Conservation (phyloP, 2,329 filamentous ascomycete species). For the Phoma sp. region DNA sequence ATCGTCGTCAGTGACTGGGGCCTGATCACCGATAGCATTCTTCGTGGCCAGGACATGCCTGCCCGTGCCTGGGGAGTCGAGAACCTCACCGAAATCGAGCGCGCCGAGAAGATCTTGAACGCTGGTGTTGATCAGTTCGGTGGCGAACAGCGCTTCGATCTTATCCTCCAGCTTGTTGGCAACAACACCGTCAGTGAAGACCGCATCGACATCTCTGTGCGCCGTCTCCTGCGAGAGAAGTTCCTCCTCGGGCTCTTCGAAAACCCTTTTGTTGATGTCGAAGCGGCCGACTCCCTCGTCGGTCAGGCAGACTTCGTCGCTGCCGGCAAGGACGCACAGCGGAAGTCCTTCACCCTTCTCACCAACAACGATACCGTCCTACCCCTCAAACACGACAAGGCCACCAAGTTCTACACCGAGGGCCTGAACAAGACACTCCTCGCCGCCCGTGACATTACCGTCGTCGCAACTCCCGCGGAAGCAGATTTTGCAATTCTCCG, state of each 20-base stretch:
- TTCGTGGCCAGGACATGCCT: slow-evolving; percentile 55
- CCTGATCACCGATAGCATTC: slow-evolving; percentile 55
- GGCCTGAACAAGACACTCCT: slow-evolving; percentile 45
- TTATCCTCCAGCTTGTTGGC: slow-evolving; percentile 56
- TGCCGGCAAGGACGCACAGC: slow-evolving; percentile 48
- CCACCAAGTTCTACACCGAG: slow-evolving; percentile 45
- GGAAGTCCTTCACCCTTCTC: slow-evolving; percentile 46
- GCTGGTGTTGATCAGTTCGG: slow-evolving; percentile 62
- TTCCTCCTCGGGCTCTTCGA: slow-evolving; percentile 61
- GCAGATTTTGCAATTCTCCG: slow-evolving; percentile 53
- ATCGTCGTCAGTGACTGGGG: slow-evolving; percentile 63
- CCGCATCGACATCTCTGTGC: slow-evolving; percentile 56
- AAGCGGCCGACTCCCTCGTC: slow-evolving; percentile 51
- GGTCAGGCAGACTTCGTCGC: slow-evolving; percentile 54
- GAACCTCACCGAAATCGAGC: slow-evolving; percentile 51
- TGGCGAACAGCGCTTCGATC: slow-evolving; percentile 57
- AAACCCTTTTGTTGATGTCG: slow-evolving; percentile 57
- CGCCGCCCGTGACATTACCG: slow-evolving; percentile 36
- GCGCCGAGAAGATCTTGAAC: slow-evolving; percentile 54
- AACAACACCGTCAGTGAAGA: slow-evolving; percentile 51
- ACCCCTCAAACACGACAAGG: slow-evolving; percentile 29
- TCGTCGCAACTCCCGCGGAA: slow-evolving; percentile 47
- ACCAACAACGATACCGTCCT: slow-evolving; percentile 44
- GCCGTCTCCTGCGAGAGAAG: slow-evolving; percentile 58
- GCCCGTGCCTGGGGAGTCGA: slow-evolving; percentile 61